phyloP scores from a whole-genome alignment of 257 asterid genomes.

The Craterostigma plantagineum region DNA sequence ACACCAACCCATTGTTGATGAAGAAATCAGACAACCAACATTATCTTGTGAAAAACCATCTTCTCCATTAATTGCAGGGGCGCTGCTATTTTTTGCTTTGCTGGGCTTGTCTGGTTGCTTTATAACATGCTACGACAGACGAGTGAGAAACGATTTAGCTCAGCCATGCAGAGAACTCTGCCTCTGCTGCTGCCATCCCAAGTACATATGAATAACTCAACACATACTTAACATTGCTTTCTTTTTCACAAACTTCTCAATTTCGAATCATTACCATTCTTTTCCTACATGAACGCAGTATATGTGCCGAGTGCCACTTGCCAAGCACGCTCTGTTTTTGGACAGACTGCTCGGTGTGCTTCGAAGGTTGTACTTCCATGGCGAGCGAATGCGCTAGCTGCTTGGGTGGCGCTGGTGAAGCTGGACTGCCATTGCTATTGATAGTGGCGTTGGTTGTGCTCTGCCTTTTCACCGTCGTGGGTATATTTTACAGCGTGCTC shows the following conservation, averaged over 20 bases:
- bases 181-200: constrained; percentile 93
- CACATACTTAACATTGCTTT: constrained; percentile 8
- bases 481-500: constrained; percentile 55
- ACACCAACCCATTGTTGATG: too few species aligned
- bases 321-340: constrained; percentile 99
- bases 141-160: constrained; percentile 91
- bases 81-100: constrained; percentile 71
- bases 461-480: constrained; percentile 73
- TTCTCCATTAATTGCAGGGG: constrained; percentile 35
- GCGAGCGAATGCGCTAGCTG: constrained; percentile 86
- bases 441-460: constrained; percentile 67
- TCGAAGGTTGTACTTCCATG: constrained; percentile 72
- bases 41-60: not conserved
- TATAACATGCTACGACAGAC: constrained; percentile 87
- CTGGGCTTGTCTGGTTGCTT: constrained; percentile 92
- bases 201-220: constrained; percentile 33
- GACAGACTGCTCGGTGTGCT: constrained; percentile 95
- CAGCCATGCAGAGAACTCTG: constrained; percentile 97
- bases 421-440: constrained; percentile 67
- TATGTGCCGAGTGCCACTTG: constrained; percentile 92
- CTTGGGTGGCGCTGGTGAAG: constrained; percentile 96
- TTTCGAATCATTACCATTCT: too few species aligned
- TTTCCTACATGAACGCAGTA: constrained; percentile 31
- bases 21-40: too few species aligned
- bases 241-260: not conserved